Conservation (phyloP, 768 basidiomycete genomes). For the Dentipellis sp. region DNA sequence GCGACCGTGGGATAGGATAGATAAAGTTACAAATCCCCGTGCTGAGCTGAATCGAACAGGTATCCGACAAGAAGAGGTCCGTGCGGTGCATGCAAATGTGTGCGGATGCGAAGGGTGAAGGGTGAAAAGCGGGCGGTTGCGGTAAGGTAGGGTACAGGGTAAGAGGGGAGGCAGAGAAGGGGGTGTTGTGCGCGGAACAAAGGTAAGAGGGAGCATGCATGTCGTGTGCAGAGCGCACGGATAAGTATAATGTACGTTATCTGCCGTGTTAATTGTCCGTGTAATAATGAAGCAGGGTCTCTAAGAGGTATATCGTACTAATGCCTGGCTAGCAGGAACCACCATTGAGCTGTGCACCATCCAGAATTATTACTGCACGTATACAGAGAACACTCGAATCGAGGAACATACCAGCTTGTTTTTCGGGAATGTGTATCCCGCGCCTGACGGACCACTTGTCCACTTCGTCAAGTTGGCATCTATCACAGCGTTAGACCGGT, state of each 20-base stretch:
- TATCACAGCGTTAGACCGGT: slow-evolving; percentile 3
- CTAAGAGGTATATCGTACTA: neutral
- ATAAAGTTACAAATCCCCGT: neutral
- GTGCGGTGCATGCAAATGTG: neutral
- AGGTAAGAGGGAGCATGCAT: neutral
- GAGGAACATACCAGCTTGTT: slow-evolving; percentile 13
- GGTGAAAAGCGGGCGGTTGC: neutral
- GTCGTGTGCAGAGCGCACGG: neutral
- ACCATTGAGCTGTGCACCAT: neutral
- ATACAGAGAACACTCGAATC: neutral
- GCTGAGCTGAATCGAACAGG: neutral
- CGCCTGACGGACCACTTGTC: slow-evolving; percentile 17
- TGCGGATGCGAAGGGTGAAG: neutral
- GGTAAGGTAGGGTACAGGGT: neutral
- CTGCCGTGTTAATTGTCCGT: neutral
- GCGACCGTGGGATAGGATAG: neutral
- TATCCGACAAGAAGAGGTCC: neutral
- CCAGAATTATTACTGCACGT: no score
- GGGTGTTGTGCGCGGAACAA: neutral
- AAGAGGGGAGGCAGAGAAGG: neutral
- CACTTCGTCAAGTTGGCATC: slow-evolving; percentile 24
- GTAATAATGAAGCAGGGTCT: neutral
- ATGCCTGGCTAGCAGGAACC: neutral
- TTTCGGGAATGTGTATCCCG: slow-evolving; percentile 25
- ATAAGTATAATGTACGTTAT: neutral